Evolutionary conservation across 176 grass and related monocot genomes (phyloP), one percentile per base, ranked within the genome.

Genomic region (Canna indica): DNA sequence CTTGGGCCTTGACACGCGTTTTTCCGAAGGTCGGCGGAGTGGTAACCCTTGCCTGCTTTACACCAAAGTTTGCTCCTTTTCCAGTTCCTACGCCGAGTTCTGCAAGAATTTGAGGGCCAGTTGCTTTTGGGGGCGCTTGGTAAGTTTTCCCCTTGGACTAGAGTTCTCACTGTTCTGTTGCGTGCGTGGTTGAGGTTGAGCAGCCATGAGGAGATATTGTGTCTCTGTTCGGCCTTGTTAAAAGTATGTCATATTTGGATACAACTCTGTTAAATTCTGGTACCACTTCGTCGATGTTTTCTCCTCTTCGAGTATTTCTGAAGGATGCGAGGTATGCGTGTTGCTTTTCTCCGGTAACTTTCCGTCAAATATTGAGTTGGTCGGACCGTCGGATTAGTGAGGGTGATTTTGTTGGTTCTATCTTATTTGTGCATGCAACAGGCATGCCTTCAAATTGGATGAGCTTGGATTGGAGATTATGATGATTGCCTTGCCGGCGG

Each of bases 401-500:
- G n/a, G 25, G 36, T 38, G 1, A 3, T 69, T 1, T 20, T 67
- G 10, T 26, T 13, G 22, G 17, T 67, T 24, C 16, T 12, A 15
- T 47, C 11, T 70, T 70, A 0, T 26, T 31, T n/a, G 4, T 47
- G 5, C 18, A 31, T 48, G 25, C 4, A 22, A 8, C 70, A 85
- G 83, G 64, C 68, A 61, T 73, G 77, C 48, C 41, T 77, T 85
- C 30, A 85, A 70, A 73, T 73, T 77, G 52, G 83, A 85, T 61
- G 83, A 80, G 34, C 77, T 85, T 30, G 83, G 77, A 8, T 53
- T 18, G 59, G 83, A 85, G 66, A 80, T 85, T 32, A 57, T 77
- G 67, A 39, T 36, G 69, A 85, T 85, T 41, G 83, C 83, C 0
- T 74, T 85, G 38, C 83, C 83, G 2, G 83, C 83, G 41, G 77